phyloP scores from a whole-genome alignment of 768 basidiomycete genomes.

The Lentinula boryana region DNA sequence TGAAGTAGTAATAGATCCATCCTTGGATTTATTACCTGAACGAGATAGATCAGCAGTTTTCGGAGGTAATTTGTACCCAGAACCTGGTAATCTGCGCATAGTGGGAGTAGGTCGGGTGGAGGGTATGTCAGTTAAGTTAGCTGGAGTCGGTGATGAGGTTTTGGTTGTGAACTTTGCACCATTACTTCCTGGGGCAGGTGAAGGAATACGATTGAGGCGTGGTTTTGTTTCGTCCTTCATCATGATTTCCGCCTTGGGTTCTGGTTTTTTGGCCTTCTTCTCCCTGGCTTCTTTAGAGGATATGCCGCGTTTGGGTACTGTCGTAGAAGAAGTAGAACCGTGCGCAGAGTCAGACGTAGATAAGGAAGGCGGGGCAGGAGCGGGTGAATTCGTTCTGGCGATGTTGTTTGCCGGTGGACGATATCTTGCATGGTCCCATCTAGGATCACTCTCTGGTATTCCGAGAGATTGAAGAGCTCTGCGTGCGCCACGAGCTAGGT shows the following conservation, averaged over 20 bases:
- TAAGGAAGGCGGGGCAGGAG: constrained; percentile 10
- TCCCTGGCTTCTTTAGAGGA: constrained; percentile 40
- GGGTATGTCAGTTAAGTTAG: neutral
- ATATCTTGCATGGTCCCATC: constrained; percentile 52
- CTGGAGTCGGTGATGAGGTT: neutral
- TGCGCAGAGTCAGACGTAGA: constrained; percentile 7
- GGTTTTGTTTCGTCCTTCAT: constrained; percentile 44
- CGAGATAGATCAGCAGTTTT: constrained; percentile 18
- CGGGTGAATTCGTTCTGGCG: constrained; percentile 8
- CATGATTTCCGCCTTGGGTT: constrained; percentile 32
- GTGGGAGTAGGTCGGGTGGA: constrained; percentile 11
- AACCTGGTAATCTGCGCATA: constrained; percentile 37
- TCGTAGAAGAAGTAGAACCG: neutral
- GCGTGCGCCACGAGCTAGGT: constrained; percentile 49
- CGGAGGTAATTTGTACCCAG: constrained; percentile 32
- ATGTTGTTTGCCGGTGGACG: constrained; percentile 14
- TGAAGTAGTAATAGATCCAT: neutral
- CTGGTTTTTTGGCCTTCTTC: constrained; percentile 37
- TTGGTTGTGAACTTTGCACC: neutral
- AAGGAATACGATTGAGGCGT: constrained; percentile 17
- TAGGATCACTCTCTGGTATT: constrained; percentile 53
- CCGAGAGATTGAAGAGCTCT: constrained; percentile 39
- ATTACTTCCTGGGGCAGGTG: neutral
- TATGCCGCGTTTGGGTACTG: constrained; percentile 39
- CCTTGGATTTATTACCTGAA: neutral